Evolutionary conservation across 768 basidiomycete species (phyloP).

Genomic region (Rhodotorula toruloides): DNA sequence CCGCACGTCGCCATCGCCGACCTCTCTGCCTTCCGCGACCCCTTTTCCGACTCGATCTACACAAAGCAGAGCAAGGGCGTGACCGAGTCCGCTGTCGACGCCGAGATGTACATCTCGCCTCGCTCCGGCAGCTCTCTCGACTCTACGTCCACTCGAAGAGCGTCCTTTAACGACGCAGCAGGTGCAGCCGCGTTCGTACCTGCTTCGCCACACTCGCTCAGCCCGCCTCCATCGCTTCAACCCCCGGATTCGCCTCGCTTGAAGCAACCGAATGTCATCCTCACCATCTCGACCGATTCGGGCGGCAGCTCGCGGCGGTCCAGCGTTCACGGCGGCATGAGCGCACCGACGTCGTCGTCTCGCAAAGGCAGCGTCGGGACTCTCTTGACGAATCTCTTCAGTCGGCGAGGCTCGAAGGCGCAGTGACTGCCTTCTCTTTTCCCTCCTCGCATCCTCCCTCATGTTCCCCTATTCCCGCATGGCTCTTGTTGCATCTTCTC

Average conservation of each 20-base stretch:
- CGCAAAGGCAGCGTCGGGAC: not conserved
- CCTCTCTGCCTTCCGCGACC: not conserved
- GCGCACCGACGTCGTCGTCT: too few relatives aligned
- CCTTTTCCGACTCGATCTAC: not conserved
- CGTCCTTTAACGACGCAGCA: too few relatives aligned
- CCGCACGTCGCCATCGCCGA: not conserved
- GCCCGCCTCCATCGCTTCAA: too few relatives aligned
- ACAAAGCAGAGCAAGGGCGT: not conserved
- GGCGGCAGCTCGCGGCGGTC: too few relatives aligned
- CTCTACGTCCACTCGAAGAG: not conserved
- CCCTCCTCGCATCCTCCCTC: not conserved
- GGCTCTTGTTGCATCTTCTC: too few relatives aligned
- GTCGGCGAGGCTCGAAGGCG: not conserved
- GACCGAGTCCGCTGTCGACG: not conserved
- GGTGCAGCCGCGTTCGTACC: not conserved
- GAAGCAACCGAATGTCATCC: too few relatives aligned
- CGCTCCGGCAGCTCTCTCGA: not conserved
- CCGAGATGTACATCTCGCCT: conserved; percentile 6
- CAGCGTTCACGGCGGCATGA: too few relatives aligned
- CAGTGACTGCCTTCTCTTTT: not conserved
- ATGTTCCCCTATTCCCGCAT: not conserved
- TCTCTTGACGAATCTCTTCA: not conserved
- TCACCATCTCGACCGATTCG: too few relatives aligned
- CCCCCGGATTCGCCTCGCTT: too few relatives aligned
- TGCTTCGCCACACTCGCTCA: too few relatives aligned